Conservation (phyloP, 805 yeast species). For the Wickerhamomyces bisporus region DNA sequence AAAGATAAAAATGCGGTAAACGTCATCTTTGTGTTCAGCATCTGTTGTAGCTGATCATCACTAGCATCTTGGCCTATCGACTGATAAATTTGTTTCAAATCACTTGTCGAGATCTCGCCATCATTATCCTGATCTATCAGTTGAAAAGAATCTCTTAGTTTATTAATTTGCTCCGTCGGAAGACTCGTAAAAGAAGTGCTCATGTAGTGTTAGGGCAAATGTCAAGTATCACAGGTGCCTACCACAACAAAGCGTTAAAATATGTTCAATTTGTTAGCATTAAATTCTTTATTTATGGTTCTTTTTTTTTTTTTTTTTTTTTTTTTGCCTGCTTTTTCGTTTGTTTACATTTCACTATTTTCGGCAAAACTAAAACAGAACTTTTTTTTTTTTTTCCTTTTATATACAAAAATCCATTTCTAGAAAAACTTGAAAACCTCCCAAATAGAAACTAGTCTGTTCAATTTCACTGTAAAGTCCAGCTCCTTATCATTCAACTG, state of each 20-base stretch:
- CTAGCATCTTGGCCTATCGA: slow-evolving; percentile 44
- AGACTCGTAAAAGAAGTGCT: slow-evolving; percentile 37
- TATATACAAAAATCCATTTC: not conserved
- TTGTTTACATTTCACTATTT: slow-evolving; percentile 9
- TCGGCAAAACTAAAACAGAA: not conserved
- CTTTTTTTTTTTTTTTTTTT: too few species aligned
- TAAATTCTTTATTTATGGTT: too few species aligned
- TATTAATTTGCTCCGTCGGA: slow-evolving; percentile 57
- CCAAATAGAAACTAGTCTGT: slow-evolving; percentile 52
- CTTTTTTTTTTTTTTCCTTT: not conserved
- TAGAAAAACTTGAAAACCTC: slow-evolving; percentile 42
- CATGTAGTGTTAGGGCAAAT: too few species aligned
- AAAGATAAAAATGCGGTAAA: slow-evolving; percentile 64
- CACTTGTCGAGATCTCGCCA: slow-evolving; percentile 51
- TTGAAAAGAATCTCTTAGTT: slow-evolving; percentile 69
- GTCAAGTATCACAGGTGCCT: too few species aligned
- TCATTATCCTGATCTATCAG: slow-evolving; percentile 80
- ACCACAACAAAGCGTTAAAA: too few species aligned
- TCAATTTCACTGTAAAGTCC: slow-evolving; percentile 45
- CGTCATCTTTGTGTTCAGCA: slow-evolving; percentile 39
- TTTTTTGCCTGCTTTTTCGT: not conserved
- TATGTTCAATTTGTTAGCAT: too few species aligned
- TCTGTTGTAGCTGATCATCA: slow-evolving; percentile 38
- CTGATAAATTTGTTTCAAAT: slow-evolving; percentile 48
- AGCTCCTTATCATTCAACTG: slow-evolving; percentile 54